phyloP scores from a whole-genome alignment of 2,329 filamentous ascomycete species.

The Aspergillus quadricinctus region DNA sequence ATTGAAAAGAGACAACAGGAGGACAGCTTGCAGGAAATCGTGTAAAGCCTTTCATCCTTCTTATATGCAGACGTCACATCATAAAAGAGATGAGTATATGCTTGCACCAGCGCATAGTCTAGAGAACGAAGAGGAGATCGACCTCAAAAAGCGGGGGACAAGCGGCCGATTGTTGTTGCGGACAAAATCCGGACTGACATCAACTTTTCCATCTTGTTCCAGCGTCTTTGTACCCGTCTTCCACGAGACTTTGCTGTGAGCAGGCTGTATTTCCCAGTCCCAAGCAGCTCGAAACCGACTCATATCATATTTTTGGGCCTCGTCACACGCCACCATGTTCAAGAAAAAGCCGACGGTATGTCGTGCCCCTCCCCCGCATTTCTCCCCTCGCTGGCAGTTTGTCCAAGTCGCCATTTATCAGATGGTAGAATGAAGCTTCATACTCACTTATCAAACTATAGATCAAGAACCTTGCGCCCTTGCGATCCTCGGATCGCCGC shows the following conservation, averaged over 20 bases:
- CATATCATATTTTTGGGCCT: background rate
- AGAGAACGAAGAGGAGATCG: background rate
- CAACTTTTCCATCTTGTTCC: background rate
- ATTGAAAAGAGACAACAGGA: too few species aligned
- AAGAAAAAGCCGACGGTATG: constrained; percentile 59
- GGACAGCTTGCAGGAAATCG: background rate
- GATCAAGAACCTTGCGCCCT: constrained; percentile 63
- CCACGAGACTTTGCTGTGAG: background rate
- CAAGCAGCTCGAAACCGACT: background rate
- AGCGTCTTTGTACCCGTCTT: constrained; percentile 1
- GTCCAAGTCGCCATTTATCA: background rate
- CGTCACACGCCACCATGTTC: constrained; percentile 46
- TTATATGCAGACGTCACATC: background rate
- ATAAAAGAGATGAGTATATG: background rate
- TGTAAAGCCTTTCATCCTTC: background rate
- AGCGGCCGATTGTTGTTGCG: constrained; percentile 21
- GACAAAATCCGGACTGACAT: constrained; percentile 3
- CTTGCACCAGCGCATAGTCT: background rate
- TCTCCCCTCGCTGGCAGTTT: constrained; percentile 11
- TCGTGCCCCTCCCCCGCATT: constrained; percentile 23
- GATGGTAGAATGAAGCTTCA: background rate
- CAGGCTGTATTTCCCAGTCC: background rate
- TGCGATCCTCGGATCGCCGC: constrained; percentile 64
- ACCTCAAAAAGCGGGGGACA: constrained; percentile 6
- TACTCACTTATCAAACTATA: constrained; percentile 23